A percentile compares a stretch with the other conserved stretches of the same genome.
Conservation (phyloP, 148 eudicot species). For the Spergularia marina region DNA sequence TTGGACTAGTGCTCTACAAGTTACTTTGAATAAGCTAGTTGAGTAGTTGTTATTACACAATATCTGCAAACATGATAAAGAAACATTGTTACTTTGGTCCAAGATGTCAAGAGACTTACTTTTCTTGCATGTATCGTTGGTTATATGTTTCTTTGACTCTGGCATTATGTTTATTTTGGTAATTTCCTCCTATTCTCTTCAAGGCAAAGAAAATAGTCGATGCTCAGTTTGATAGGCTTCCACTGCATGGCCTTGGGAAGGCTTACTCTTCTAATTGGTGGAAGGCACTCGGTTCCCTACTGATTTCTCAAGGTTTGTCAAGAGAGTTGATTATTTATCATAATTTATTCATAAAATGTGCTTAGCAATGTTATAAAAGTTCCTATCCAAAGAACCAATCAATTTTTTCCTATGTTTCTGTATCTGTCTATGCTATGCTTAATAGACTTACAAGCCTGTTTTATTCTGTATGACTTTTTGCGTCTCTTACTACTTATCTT, state of each 20-base stretch:
- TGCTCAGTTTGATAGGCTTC: constrained; percentile 68
- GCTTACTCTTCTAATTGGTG: constrained; percentile 76
- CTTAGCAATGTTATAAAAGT: background rate
- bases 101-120: background rate
- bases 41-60: no score
- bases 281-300: constrained; percentile 62
- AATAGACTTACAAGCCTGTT: background rate
- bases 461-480: background rate
- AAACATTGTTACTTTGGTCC: background rate
- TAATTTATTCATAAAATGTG: background rate
- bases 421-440: background rate
- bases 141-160: constrained; percentile 4
- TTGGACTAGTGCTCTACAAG: background rate
- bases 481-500: background rate
- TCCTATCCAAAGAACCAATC: background rate
- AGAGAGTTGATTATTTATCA: background rate
- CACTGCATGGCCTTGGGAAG: constrained; percentile 85
- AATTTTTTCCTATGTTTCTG: constrained; percentile 6
- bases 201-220: constrained; percentile 66
- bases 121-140: background rate
- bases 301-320: constrained; percentile 60
- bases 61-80: background rate
- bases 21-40: background rate
- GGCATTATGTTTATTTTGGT: background rate
- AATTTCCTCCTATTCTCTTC: constrained; percentile 1